Evolutionary conservation across 1,284 basidiomycete genomes (phyloP).

Genomic region (Cryptococcus floricola): DNA sequence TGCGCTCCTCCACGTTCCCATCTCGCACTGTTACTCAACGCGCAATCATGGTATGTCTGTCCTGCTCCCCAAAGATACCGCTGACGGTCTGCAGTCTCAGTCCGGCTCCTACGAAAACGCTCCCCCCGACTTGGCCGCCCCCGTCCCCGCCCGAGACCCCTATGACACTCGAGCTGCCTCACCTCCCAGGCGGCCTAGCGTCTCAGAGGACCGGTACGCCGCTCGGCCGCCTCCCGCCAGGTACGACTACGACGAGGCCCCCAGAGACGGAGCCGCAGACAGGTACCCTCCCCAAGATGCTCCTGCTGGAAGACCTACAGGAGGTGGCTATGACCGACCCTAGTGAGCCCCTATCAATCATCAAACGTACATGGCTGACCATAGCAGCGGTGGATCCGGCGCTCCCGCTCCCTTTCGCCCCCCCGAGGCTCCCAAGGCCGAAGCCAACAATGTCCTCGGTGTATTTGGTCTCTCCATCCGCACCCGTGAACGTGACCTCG

Average conservation of each 20-base stretch:
- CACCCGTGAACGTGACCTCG: slow-evolving; percentile 87
- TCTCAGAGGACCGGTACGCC: background rate
- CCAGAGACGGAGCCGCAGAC: too few relatives aligned
- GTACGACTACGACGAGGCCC: background rate
- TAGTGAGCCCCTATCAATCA: too few relatives aligned
- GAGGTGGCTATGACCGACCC: too few relatives aligned
- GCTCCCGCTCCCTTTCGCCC: background rate
- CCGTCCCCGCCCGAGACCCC: background rate
- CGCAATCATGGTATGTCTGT: too few relatives aligned
- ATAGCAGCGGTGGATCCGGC: background rate
- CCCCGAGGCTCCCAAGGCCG: slow-evolving; percentile 50
- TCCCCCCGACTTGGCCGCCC: background rate
- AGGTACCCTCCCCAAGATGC: too few relatives aligned
- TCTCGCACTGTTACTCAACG: too few relatives aligned
- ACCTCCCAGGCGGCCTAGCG: background rate
- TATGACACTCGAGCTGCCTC: background rate
- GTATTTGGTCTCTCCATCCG: slow-evolving; percentile 95
- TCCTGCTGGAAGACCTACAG: too few relatives aligned
- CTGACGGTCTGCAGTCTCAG: background rate
- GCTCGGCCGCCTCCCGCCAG: background rate
- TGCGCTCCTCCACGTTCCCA: too few relatives aligned
- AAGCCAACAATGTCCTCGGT: slow-evolving; percentile 84
- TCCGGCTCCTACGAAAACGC: background rate
- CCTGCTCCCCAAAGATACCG: too few relatives aligned
- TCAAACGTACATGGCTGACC: background rate